Percentiles rank a stretch among this genome's conserved stretches.
Evolutionary conservation across 768 basidiomycete genomes (phyloP).

Genomic region (Tylopilus vinaceipallidus): DNA sequence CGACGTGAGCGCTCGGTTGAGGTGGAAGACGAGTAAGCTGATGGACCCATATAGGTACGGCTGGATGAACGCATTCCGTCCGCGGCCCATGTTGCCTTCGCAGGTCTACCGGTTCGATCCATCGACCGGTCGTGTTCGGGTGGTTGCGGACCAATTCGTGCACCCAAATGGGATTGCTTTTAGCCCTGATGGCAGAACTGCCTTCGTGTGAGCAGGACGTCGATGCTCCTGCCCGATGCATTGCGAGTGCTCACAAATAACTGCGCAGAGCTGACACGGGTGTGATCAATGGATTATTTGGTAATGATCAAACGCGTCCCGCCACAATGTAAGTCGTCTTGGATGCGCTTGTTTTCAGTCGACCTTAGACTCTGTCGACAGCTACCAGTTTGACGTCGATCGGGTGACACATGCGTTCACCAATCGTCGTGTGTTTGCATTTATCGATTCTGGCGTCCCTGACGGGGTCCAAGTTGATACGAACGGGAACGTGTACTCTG

Average conservation of each 20-base stretch:
- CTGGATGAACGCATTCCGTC: conserved; percentile 63
- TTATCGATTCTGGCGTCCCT: conserved; percentile 60
- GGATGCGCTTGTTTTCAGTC: not conserved
- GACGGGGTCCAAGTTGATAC: conserved; percentile 69
- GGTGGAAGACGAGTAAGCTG: not conserved
- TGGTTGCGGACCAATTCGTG: conserved; percentile 76
- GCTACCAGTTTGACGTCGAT: conserved; percentile 71
- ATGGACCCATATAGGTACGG: conserved; percentile 48
- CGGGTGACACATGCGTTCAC: conserved; percentile 47
- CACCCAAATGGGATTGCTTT: too few species aligned
- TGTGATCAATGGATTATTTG: conserved; percentile 41
- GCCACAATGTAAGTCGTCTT: conserved; percentile 58
- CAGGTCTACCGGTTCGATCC: conserved; percentile 80
- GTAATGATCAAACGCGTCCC: conserved; percentile 56
- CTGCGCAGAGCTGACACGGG: conserved; percentile 33
- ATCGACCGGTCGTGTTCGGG: conserved; percentile 58
- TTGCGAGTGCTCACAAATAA: conserved; percentile 6
- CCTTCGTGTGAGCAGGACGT: conserved; percentile 51
- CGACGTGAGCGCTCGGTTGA: conserved; percentile 42
- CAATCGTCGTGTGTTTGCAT: conserved; percentile 69
- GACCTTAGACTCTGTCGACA: conserved; percentile 25
- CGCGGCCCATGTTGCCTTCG: conserved; percentile 61
- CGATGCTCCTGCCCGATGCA: not conserved
- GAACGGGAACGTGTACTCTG: conserved; percentile 64
- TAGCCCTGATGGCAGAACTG: conserved; percentile 29